phyloP scores from a whole-genome alignment of 768 basidiomycete species.

The Rhodosporidiobolus odoratus region DNA sequence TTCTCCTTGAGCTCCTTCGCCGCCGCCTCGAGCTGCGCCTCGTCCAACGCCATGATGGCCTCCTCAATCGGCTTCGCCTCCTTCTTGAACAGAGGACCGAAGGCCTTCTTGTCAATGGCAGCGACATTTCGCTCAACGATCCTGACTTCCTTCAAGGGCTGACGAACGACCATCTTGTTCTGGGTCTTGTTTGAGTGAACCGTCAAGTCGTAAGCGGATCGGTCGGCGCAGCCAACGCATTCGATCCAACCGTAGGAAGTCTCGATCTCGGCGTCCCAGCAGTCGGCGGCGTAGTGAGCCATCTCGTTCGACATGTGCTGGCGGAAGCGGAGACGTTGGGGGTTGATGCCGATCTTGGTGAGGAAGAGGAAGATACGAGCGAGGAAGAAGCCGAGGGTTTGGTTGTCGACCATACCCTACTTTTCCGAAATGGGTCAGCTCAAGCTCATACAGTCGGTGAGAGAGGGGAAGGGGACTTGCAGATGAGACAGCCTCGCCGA shows the following conservation, averaged over 20 bases:
- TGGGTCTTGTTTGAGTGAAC: conserved; percentile 84
- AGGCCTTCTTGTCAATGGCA: conserved; percentile 76
- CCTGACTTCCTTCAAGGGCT: conserved; percentile 78
- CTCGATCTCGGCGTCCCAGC: conserved; percentile 98
- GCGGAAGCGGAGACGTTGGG: conserved; percentile 75
- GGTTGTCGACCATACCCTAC: conserved; percentile 80
- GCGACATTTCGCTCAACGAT: conserved; percentile 71
- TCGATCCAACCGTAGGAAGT: conserved; percentile 94
- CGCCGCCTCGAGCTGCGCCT: conserved; percentile 60
- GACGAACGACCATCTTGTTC: conserved; percentile 73
- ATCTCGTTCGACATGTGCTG: conserved; percentile 99
- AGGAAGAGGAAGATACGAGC: conserved; percentile 87
- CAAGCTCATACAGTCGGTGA: neutral
- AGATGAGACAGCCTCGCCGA: conserved; percentile 81
- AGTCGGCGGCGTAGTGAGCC: conserved; percentile 98
- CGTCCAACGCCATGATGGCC: conserved; percentile 61
- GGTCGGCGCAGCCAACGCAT: conserved; percentile 97
- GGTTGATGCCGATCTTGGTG: conserved; percentile 82
- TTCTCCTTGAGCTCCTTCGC: conserved; percentile 63
- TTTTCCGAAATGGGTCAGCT: neutral
- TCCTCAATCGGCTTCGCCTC: conserved; percentile 66
- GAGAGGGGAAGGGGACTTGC: conserved; percentile 38
- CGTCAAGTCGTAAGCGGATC: conserved; percentile 89
- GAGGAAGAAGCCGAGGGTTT: conserved; percentile 96
- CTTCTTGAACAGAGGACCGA: conserved; percentile 84